These are phyloP conservation scores for Colletotrichum phormii DNA, from an alignment of 2,329 filamentous ascomycete species.

Conservation along the genomic window DNA sequence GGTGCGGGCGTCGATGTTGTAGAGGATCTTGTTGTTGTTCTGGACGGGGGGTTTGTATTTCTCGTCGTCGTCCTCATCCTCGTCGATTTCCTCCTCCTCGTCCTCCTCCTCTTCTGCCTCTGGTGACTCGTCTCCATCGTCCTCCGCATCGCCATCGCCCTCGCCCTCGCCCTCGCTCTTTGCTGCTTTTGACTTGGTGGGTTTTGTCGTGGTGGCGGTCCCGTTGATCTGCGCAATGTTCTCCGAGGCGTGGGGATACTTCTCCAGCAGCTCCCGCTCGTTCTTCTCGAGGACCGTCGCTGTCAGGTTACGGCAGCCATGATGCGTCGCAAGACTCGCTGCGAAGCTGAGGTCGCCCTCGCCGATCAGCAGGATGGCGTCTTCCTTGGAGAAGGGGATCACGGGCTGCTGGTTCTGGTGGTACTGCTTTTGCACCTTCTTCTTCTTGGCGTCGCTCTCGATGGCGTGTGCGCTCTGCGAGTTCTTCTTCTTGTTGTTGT, in stretches of 20 bases:
- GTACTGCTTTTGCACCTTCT: conserved; percentile 39
- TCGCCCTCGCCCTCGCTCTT: conserved; percentile 25
- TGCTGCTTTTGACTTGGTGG: not conserved
- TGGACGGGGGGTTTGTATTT: conserved; percentile 34
- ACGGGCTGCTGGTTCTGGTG: conserved; percentile 56
- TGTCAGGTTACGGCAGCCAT: conserved; percentile 74
- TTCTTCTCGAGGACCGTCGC: conserved; percentile 76
- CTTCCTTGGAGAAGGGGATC: conserved; percentile 75
- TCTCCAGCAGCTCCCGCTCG: conserved; percentile 68
- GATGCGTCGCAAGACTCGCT: conserved; percentile 72
- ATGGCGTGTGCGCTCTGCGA: conserved; percentile 25
- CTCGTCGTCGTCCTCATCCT: conserved; percentile 25
- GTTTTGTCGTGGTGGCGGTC: not conserved
- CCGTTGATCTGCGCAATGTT: conserved; percentile 65
- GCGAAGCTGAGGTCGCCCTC: conserved; percentile 87
- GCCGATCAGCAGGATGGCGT: conserved; percentile 80
- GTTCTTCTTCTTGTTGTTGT: conserved; percentile 34
- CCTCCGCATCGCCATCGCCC: conserved; percentile 15
- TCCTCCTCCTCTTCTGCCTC: conserved; percentile 31
- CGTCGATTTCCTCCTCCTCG: conserved; percentile 33
- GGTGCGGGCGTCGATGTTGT: conserved; percentile 75
- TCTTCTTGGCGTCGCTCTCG: conserved; percentile 28
- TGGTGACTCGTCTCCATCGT: not conserved
- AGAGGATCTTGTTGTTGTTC: conserved; percentile 61
- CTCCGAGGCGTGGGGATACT: conserved; percentile 78